Evolutionary conservation across 1,139 yeast genomes (phyloP).

Genomic region (Zygoascus meyerae): DNA sequence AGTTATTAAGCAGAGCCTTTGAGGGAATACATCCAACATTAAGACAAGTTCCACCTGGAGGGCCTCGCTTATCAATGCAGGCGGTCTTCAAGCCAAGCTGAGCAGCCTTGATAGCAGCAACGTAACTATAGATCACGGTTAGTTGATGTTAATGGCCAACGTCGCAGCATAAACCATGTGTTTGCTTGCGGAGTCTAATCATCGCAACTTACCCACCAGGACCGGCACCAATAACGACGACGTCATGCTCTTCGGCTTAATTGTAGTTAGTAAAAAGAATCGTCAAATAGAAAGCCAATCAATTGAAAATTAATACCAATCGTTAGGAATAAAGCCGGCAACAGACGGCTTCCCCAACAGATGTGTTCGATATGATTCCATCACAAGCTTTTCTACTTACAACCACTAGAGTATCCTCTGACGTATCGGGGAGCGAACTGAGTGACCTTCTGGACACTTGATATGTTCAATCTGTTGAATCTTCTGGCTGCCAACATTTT

Average conservation of each 20-base stretch:
- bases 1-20: slow-evolving; percentile 89
- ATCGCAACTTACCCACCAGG: slow-evolving; percentile 87
- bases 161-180: no score
- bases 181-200: no score
- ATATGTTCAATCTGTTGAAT: slow-evolving; percentile 2
- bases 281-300: no score
- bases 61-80: slow-evolving; percentile 94
- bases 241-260: slow-evolving; percentile 57
- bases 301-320: no score
- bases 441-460: neutral
- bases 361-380: no score
- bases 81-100: slow-evolving; percentile 93
- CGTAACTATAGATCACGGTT: slow-evolving; percentile 40
- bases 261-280: neutral
- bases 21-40: slow-evolving; percentile 99
- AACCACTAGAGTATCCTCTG: slow-evolving; percentile 25
- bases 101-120: slow-evolving; percentile 98
- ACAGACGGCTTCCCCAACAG: slow-evolving; percentile 3
- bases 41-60: slow-evolving; percentile 95
- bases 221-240: slow-evolving; percentile 96
- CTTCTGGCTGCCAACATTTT: slow-evolving; percentile 10
- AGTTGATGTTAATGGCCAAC: neutral
- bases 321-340: no score
- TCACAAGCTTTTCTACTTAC: no score
- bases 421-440: slow-evolving; percentile 12